Evolutionary conservation across 2,329 filamentous ascomycete species (phyloP).

Genomic region (Diplodia scrobiculata): DNA sequence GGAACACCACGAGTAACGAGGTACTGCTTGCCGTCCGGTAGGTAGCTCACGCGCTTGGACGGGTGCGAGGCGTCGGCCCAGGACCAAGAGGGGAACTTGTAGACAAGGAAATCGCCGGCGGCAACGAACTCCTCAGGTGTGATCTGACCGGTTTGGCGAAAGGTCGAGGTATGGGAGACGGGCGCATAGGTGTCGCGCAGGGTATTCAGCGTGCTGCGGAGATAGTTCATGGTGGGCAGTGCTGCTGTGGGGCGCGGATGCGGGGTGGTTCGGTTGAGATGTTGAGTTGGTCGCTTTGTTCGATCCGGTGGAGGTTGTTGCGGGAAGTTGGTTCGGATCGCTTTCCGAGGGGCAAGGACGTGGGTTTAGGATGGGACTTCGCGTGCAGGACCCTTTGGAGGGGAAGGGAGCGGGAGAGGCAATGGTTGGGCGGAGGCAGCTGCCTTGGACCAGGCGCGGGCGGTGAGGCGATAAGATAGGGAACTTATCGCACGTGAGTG

Average conservation of each 20-base stretch:
- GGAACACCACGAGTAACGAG: slow-evolving; percentile 92
- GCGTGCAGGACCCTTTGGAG: slow-evolving; percentile 8
- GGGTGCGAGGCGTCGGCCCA: slow-evolving; percentile 89
- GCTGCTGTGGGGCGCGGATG: slow-evolving; percentile 22
- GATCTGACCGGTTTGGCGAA: slow-evolving; percentile 90
- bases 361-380: neutral
- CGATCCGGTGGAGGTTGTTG: neutral
- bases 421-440: slow-evolving; percentile 15
- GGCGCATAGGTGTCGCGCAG: slow-evolving; percentile 90
- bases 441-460: slow-evolving; percentile 16
- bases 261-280: slow-evolving; percentile 14
- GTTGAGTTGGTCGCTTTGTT: slow-evolving; percentile 17
- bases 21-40: slow-evolving; percentile 90
- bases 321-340: neutral
- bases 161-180: slow-evolving; percentile 86
- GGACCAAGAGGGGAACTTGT: slow-evolving; percentile 98
- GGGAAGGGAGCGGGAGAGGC: slow-evolving; percentile 28
- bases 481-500: slow-evolving; percentile 13
- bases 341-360: neutral
- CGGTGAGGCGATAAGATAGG: slow-evolving; percentile 4
- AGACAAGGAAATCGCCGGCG: slow-evolving; percentile 95
- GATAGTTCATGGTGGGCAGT: slow-evolving; percentile 70
- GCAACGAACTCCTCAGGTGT: slow-evolving; percentile 95
- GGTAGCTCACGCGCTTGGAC: slow-evolving; percentile 73
- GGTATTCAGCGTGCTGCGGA: slow-evolving; percentile 85